These are phyloP conservation scores for Cladosporium austrohemisphaericum DNA, from an alignment of 2,329 filamentous ascomycete genomes.

Conservation along the genomic window DNA sequence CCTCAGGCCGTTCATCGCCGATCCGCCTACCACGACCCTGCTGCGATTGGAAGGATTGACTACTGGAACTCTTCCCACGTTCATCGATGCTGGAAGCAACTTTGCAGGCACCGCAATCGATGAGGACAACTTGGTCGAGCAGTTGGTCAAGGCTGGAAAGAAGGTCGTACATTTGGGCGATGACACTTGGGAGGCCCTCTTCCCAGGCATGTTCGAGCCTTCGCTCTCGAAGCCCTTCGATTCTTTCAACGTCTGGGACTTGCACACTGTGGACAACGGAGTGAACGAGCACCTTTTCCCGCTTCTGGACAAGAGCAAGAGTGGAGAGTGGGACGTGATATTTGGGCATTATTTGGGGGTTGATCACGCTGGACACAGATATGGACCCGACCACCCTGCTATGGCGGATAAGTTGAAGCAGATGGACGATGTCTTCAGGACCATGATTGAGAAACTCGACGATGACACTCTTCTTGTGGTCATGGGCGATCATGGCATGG, in stretches of 20 bases:
- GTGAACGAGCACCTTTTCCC: constrained; percentile 89
- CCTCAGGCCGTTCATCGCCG: constrained; percentile 90
- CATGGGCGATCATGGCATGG: constrained; percentile 99
- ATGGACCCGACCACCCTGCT: constrained; percentile 85
- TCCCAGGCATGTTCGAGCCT: constrained; percentile 86
- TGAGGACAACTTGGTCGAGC: constrained; percentile 74
- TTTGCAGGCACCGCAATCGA: constrained; percentile 95
- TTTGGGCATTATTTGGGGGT: constrained; percentile 93
- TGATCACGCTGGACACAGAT: constrained; percentile 93
- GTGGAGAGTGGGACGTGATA: constrained; percentile 82
- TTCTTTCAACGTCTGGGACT: constrained; percentile 96
- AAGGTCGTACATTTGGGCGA: constrained; percentile 92
- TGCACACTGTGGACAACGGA: constrained; percentile 94
- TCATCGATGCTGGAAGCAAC: constrained; percentile 89
- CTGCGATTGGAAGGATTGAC: constrained; percentile 91
- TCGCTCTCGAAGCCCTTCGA: constrained; percentile 87
- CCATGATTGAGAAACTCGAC: constrained; percentile 69
- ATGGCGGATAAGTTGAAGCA: constrained; percentile 89
- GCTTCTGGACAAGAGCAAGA: constrained; percentile 63
- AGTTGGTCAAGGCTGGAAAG: constrained; percentile 62
- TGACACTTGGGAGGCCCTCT: constrained; percentile 92
- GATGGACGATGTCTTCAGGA: constrained; percentile 78
- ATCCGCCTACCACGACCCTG: constrained; percentile 89
- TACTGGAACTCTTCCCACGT: constrained; percentile 90
- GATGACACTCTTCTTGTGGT: constrained; percentile 85